phyloP scores from a whole-genome alignment of 148 eudicot species.

The Persicaria tinctoria region DNA sequence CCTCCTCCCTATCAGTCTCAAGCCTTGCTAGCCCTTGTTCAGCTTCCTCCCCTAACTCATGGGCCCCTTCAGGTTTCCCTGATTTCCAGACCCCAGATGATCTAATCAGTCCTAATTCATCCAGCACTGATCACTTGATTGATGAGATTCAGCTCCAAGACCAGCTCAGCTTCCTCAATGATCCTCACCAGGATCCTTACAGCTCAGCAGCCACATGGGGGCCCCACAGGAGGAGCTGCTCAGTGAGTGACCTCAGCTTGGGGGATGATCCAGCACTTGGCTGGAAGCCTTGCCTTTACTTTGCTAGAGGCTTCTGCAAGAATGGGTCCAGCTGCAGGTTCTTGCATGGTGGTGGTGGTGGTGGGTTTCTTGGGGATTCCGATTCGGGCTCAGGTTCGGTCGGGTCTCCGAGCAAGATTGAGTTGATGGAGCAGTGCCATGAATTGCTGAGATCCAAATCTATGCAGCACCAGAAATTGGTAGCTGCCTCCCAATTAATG shows the following conservation, averaged over 20 bases:
- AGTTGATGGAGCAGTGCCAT: slow-evolving; percentile 68
- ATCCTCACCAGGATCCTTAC: slow-evolving; percentile 14
- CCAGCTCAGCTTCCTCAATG: slow-evolving; percentile 57
- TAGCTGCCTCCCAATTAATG: slow-evolving; percentile 44
- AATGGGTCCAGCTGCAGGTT: slow-evolving; percentile 74
- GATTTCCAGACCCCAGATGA: slow-evolving; percentile 32
- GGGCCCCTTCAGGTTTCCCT: slow-evolving; percentile 32
- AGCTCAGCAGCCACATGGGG: slow-evolving; percentile 11
- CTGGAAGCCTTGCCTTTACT: slow-evolving; percentile 82
- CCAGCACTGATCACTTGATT: slow-evolving; percentile 19
- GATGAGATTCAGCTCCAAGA: slow-evolving; percentile 77
- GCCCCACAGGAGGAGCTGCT: slow-evolving; percentile 64
- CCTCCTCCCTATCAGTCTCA: slow-evolving; percentile 50
- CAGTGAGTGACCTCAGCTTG: slow-evolving; percentile 54
- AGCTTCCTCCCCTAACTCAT: slow-evolving; percentile 24
- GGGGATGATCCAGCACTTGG: slow-evolving; percentile 57
- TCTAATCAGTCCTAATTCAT: slow-evolving; percentile 26
- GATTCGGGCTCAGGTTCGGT: slow-evolving; percentile 22
- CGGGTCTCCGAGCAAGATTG: slow-evolving; percentile 51
- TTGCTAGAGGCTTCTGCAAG: slow-evolving; percentile 87
- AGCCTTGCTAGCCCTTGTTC: slow-evolving; percentile 30
- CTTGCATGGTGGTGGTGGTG: slow-evolving; percentile 27
- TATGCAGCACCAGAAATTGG: slow-evolving; percentile 51
- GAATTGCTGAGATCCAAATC: slow-evolving; percentile 73
- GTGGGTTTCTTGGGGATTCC: slow-evolving; percentile 17